A percentile compares a stretch with the other conserved stretches of the same genome.
Conservation (phyloP, 441 rosid species). For the Populus hybrid region DNA sequence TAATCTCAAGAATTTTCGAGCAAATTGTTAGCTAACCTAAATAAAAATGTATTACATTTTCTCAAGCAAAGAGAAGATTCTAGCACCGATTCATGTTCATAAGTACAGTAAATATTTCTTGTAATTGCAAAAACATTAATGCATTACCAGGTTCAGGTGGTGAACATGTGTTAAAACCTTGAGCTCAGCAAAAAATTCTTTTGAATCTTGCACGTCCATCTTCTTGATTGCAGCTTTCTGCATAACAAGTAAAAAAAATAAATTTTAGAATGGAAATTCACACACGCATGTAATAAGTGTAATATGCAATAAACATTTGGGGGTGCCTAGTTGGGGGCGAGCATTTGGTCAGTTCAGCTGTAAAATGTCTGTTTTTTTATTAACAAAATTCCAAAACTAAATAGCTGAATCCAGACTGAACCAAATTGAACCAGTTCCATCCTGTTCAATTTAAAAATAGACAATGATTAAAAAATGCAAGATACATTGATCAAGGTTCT, state of each 20-base stretch:
- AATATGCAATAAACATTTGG: background rate
- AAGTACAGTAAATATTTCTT: background rate
- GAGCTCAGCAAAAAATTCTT: constrained; percentile 89
- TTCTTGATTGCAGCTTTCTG: constrained; percentile 99
- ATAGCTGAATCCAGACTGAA: background rate
- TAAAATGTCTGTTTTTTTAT: background rate
- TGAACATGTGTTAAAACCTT: constrained; percentile 92
- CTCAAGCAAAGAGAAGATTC: background rate
- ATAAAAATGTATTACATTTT: background rate
- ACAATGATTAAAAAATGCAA: background rate
- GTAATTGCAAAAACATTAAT: constrained; percentile 2
- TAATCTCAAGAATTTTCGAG: background rate
- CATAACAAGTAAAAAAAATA: constrained; percentile 10
- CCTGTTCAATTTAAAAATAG: background rate
- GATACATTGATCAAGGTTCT: background rate
- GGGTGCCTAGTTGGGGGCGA: background rate
- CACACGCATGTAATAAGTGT: background rate
- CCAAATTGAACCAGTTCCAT: background rate
- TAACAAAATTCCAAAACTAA: background rate
- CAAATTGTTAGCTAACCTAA: background rate
- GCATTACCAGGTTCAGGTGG: constrained; percentile 89
- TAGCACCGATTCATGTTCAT: background rate
- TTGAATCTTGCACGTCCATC: constrained; percentile 97
- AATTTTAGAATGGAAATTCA: background rate
- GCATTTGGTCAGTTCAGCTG: background rate